phyloP scores from a whole-genome alignment of 208 protist genomes.

The Kentomonas sorsogonicus region DNA sequence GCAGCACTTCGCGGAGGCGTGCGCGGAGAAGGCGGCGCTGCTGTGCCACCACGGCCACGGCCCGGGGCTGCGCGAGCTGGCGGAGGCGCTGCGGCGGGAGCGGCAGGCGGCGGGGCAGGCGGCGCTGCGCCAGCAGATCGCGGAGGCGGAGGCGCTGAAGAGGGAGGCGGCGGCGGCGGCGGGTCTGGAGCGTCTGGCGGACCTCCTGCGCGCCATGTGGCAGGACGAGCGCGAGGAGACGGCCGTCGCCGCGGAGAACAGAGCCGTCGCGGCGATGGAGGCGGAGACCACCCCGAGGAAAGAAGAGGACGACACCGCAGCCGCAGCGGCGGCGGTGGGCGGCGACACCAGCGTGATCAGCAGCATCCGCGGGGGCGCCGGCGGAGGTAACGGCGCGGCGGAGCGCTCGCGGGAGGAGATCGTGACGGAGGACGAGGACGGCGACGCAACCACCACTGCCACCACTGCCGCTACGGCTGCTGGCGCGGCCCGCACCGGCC shows the following conservation, averaged over 20 bases:
- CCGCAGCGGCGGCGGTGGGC: not conserved
- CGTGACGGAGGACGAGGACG: too few species aligned
- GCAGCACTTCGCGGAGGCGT: not conserved
- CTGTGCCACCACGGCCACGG: not conserved
- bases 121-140: not conserved
- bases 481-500: too few species aligned
- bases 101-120: not conserved
- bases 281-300: not conserved
- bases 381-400: too few species aligned
- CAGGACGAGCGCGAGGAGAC: not conserved
- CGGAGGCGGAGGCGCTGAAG: not conserved
- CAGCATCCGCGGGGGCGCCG: too few species aligned
- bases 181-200: not conserved
- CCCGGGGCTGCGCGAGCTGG: not conserved
- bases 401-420: too few species aligned
- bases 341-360: too few species aligned
- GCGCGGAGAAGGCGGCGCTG: not conserved
- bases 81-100: not conserved
- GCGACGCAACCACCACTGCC: too few species aligned
- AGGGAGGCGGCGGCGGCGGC: not conserved
- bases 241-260: too few species aligned
- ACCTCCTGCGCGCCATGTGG: not conserved
- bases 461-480: too few species aligned
- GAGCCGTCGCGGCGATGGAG: not conserved
- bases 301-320: not conserved